Base-by-base conservation (phyloP, 2,329 filamentous ascomycete species). In the Aureobasidium sp. region DNA sequence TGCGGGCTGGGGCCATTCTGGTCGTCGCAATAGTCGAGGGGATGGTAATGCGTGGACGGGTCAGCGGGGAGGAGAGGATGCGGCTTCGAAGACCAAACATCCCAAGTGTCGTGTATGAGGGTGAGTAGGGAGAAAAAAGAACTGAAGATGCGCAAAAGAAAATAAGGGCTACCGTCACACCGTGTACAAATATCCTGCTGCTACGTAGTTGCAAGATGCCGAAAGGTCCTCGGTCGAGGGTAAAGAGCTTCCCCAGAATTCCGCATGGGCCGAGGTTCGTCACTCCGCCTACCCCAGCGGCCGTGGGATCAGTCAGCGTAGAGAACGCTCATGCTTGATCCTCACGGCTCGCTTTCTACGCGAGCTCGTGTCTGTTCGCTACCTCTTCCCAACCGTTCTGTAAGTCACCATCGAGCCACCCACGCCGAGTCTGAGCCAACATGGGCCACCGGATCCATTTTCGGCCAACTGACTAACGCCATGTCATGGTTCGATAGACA, bases 1-100 rank as follows among this genome's bases (percentile, higher is more conserved):
- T 77, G 62, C 76, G 70, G 25, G 63, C 47, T 15, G 69, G 68
- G 20, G 71, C 71, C 72, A 74, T 74, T 63, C 45, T 51, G 7
- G 25, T 42, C n/a, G 31, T 60, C 31, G 55, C 29, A 17, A 60
- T 51, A 36, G 36, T 49, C 36, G 34, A 42, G n/a, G 57, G 36
- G 20, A 61, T 52, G n/a, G 48, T 37, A 39, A 65, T 62, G 58
- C 63, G 62, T 51, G 34, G 56, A n/a, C 34, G 61, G 55, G 27
- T 37, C 20, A 56, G 51, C 14, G 44, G 51, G 8, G 51, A 58
- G 55, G 63, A 61, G 61, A 64, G 52, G 44, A 52, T 62, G 64
- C 59, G 49, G 49, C 41, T 34, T 41, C 52, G 49, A 45, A 60
- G 56, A 56, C 61, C 51, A 64, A 62, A 60, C 64, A 60, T 60